Base-by-base conservation (phyloP, 257 asterid species). In the Ligustrum vulgare region DNA sequence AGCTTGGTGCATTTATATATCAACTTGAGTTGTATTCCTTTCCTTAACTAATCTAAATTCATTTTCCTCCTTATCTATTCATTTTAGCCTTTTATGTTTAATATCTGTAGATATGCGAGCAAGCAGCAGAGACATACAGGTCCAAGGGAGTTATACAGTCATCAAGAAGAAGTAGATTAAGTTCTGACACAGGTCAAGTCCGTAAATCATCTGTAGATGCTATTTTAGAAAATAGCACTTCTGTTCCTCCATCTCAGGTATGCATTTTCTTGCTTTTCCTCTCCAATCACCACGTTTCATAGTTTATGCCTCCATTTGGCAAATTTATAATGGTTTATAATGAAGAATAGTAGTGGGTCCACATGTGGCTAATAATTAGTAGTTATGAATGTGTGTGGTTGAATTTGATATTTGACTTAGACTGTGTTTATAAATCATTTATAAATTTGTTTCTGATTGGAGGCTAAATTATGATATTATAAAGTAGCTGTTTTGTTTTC, bases 101-200 rank as follows among this genome's bases (percentile, higher is more conserved):
- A 20, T 74, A 49, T 70, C 41, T 82, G 82, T 82, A 94, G 99
- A 93, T 92, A 91, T 94, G 99, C 79, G 99, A 92, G 82, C 98
- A 83, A 87, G 99, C 98, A 63, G 98, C 98, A 56, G 99, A 93
- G 84, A 96, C 98, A 43, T 98, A 94, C 91, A 94, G 88, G 86
- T 92, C 98, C 82, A 92, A 91, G 87, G 99, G 97, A 72, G 88
- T 85, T 78, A 71, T 83, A 47, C 97, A 87, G 76, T 86, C 93
- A 16, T 91, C 95, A 51, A 88, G 99, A 82, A 85, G 89, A 87
- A 87, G 74, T 77, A 88, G 97, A 80, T 81, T 75, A 25, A 74
- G 81, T 85, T 81, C 94, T 63, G 98, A 92, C 78, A 82, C 91
- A 49, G 79, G 82, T 77, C 99, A 88, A 78, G 84, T 71, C 77